Evolutionary conservation across 306 rosid genomes (phyloP).

Genomic region (Clitoria ternatea): DNA sequence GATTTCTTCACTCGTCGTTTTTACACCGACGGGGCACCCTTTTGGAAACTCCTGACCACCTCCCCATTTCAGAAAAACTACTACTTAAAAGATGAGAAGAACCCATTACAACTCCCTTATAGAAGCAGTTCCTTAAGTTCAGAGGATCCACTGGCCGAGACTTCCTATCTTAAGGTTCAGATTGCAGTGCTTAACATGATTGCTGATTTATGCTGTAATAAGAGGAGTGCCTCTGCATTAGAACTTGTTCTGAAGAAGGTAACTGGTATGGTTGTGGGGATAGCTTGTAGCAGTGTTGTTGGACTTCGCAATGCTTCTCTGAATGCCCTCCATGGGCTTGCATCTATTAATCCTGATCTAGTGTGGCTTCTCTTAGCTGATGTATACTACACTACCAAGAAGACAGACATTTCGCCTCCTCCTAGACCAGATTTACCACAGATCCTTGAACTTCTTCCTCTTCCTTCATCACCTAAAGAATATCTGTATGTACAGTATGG

Average conservation of each 20-base stretch:
- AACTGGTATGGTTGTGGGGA: constrained; percentile 69
- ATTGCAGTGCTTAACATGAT: constrained; percentile 79
- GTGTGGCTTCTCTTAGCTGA: constrained; percentile 95
- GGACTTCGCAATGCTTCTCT: constrained; percentile 74
- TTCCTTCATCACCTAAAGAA: constrained; percentile 49
- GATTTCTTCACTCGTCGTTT: constrained; percentile 89
- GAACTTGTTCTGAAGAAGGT: constrained; percentile 73
- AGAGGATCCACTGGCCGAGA: constrained; percentile 68
- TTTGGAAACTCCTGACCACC: constrained; percentile 72
- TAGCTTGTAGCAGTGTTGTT: constrained; percentile 75
- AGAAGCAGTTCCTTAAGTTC: constrained; percentile 46
- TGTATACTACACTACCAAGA: constrained; percentile 59
- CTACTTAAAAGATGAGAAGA: constrained; percentile 45
- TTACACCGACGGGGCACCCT: constrained; percentile 64
- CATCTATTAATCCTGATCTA: constrained; percentile 82
- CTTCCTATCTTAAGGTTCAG: constrained; percentile 78
- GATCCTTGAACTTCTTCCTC: constrained; percentile 56
- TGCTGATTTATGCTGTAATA: constrained; percentile 61
- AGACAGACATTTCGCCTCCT: constrained; percentile 37
- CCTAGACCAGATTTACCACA: constrained; percentile 53
- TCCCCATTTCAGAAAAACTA: constrained; percentile 60
- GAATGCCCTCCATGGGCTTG: constrained; percentile 78
- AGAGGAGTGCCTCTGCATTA: constrained; percentile 62
- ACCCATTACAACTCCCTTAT: constrained; percentile 73
- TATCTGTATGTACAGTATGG: constrained; percentile 75